Conservation (phyloP, 2,329 filamentous ascomycete species). For the Trichoderma sp. region DNA sequence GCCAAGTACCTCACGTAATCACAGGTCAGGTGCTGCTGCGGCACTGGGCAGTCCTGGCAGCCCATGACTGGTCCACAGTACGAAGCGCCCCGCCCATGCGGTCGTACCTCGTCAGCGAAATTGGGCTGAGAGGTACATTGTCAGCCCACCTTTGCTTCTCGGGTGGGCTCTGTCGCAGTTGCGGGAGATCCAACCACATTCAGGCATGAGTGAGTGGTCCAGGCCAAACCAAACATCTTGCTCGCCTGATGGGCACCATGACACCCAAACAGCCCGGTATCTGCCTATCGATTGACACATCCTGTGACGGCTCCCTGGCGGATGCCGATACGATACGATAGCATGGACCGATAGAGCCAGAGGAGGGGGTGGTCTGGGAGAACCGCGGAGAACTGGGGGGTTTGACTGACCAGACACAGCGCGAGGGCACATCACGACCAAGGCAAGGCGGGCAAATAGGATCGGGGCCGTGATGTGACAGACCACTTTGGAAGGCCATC, state of each 20-base stretch:
- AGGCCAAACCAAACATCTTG: background rate
- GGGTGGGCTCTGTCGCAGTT: conserved; percentile 1
- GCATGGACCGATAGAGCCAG: conserved; percentile 14
- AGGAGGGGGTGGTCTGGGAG: background rate
- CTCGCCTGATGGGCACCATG: conserved; percentile 26
- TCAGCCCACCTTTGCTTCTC: background rate
- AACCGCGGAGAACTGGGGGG: conserved; percentile 7
- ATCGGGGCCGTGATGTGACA: conserved; percentile 4
- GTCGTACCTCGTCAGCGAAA: conserved; percentile 18
- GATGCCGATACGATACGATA: conserved; percentile 22
- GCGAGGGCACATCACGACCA: background rate
- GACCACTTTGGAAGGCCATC: conserved; percentile 16
- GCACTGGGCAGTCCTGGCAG: conserved; percentile 10
- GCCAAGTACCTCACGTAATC: conserved; percentile 18
- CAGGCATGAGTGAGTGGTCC: conserved; percentile 17
- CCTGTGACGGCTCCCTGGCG: conserved; percentile 26
- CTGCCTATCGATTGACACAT: conserved; percentile 25
- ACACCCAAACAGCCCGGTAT: conserved; percentile 11
- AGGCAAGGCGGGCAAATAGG: conserved; percentile 9
- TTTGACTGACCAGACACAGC: background rate
- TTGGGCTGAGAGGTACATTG: conserved; percentile 6
- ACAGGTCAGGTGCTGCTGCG: conserved; percentile 12
- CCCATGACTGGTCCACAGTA: conserved; percentile 12
- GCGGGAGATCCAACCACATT: conserved; percentile 23
- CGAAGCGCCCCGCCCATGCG: background rate